Evolutionary conservation across 305 asterid genomes (phyloP).

Genomic region (Ilex paraguariensis): DNA sequence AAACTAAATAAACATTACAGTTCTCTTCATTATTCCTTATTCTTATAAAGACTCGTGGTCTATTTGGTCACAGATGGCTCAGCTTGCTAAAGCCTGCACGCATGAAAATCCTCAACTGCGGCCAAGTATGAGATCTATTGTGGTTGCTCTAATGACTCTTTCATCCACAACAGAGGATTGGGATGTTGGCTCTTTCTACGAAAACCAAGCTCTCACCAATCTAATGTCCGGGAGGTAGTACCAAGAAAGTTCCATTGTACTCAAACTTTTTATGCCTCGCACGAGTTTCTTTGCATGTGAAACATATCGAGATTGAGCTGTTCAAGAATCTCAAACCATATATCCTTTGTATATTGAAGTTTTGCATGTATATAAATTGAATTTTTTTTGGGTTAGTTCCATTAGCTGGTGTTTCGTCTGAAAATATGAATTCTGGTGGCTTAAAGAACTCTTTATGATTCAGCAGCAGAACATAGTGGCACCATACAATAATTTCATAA

Average conservation of each 20-base stretch:
- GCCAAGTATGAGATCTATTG: slow-evolving; percentile 85
- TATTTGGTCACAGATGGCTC: slow-evolving; percentile 49
- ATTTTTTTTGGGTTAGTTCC: too few species aligned
- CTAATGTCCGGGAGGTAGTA: slow-evolving; percentile 77
- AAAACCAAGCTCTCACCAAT: slow-evolving; percentile 56
- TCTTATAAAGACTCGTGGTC: background rate
- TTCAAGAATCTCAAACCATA: background rate
- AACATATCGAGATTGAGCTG: background rate
- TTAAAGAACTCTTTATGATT: too few species aligned
- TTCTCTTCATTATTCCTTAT: background rate
- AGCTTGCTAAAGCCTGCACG: slow-evolving; percentile 84
- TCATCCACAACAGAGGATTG: slow-evolving; percentile 83
- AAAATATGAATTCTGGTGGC: too few species aligned
- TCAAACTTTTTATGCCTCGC: background rate
- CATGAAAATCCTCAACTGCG: slow-evolving; percentile 78
- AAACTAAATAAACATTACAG: background rate
- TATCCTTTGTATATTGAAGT: background rate
- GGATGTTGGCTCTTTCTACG: slow-evolving; percentile 85
- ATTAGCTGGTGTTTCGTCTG: background rate
- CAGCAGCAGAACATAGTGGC: too few species aligned
- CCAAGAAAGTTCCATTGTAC: background rate
- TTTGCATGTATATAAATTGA: too few species aligned
- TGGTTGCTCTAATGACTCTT: slow-evolving; percentile 85
- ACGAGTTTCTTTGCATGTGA: background rate
- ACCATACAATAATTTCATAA: too few species aligned